Base-by-base conservation (phyloP, 257 asterid genomes). In the Salvia rosmarinus region DNA sequence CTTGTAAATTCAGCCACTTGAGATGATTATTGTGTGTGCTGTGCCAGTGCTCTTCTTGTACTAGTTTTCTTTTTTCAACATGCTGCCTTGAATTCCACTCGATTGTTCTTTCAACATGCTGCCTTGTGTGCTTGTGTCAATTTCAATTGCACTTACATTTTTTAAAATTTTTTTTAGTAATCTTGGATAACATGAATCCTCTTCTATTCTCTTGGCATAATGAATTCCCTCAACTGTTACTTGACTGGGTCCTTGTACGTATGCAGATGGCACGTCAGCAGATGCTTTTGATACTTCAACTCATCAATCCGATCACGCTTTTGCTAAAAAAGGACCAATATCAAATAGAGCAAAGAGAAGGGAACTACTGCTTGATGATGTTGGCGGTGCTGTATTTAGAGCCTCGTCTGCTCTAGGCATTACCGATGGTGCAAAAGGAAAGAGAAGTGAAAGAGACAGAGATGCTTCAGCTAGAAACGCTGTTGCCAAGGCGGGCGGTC, bases 341-440 rank as follows among this genome's bases (percentile, higher is more conserved):
- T 77, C 83, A 60, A 90, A 88, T 80, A 83, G 96, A 77, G 97
- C 94, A 78, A 90, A 83, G 91, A 90, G 85, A 74, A 93, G 79
- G 82, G 98, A 92, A 79, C 85, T 88, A 69, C 76, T 85, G 70
- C 96, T 90, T 64, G 98, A 93, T 69, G 94, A 88, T 70, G 93
- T 89, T 65, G 90, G 84, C 16, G 93, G 89, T 62, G 85, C 90
- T 63, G 80, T 74, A 12, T 77, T 79, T 63, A 82, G 90, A 79
- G 81, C 85, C 71, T 79, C 89, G 14, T 81, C 90, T 49, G 76
- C 84, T 68, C 79, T 86, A 8, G 91, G 91, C 72, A 80, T 83
- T 61, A 79, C 78, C 72, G 91, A 92, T 65, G n/a, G n/a, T n/a
- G 85, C 88, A 14, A 89, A 87, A 78, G 96, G 96, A 43, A 91